A percentile compares a stretch with the other conserved stretches of the same genome.
Evolutionary conservation across 768 basidiomycete species (phyloP).

Genomic region (Lentinula guzmanii): DNA sequence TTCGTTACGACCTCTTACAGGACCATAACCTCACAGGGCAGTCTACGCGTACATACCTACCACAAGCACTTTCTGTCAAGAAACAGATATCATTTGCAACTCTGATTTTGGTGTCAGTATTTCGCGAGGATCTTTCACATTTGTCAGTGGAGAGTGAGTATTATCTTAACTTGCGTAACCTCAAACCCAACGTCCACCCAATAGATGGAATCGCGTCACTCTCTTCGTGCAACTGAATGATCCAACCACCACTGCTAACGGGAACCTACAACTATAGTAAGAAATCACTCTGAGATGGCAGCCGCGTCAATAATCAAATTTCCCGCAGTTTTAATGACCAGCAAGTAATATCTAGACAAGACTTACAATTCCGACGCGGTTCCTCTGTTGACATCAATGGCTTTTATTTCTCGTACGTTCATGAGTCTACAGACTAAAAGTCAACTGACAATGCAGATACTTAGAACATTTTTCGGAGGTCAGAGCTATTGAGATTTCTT

Average conservation of each 20-base stretch:
- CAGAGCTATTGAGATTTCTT: constrained; percentile 3
- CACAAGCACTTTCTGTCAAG: constrained; percentile 51
- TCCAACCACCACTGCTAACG: constrained; percentile 64
- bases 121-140: constrained; percentile 58
- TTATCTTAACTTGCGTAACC: constrained; percentile 5
- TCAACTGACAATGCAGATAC: constrained; percentile 1
- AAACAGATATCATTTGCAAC: constrained; percentile 57
- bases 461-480: constrained; percentile 81
- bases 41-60: constrained; percentile 80
- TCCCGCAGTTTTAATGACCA: constrained; percentile 59
- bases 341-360: constrained; percentile 49
- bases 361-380: constrained; percentile 58
- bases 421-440: not conserved
- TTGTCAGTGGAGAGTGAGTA: constrained; percentile 57
- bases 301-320: not conserved
- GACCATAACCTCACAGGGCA: constrained; percentile 19
- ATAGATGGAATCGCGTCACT: constrained; percentile 67
- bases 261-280: constrained; percentile 63
- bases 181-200: constrained; percentile 1
- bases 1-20: not conserved
- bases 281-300: constrained; percentile 18
- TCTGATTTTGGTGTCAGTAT: constrained; percentile 75
- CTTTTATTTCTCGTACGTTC: constrained; percentile 69
- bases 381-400: constrained; percentile 54
- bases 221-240: constrained; percentile 75